Base-by-base conservation (phyloP, 106 monocot genomes). In the Dioscorea dumetorum region DNA sequence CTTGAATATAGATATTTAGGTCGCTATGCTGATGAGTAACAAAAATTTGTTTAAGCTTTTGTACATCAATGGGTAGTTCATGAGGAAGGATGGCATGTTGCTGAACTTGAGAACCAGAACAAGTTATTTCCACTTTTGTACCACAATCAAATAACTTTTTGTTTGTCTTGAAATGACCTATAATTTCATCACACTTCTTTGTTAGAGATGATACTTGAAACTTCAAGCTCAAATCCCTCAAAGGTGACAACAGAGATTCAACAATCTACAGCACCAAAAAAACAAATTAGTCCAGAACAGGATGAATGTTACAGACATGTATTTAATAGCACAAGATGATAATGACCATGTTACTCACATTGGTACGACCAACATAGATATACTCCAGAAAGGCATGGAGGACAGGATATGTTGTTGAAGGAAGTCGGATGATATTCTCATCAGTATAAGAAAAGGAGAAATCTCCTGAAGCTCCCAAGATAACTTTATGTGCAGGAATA, bases 351-450 rank as follows among this genome's bases (percentile, higher is more conserved):
- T 49, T 18, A 73, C 61, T 78, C 58, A 91, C 91, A 63, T 88
- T 64, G 10, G 91, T 91, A 50, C 57, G 67, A 12, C 95, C 88
- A 60, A 78, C 78, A 74, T 95, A 95, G 24, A 95, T 80, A 53
- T 80, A 95, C 72, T 95, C 84, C 52, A 95, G 73, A 73, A 91
- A 78, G 48, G 95, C 83, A 76, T 78, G 86, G 1, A 95, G 76
- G 63, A 84, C 78, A 64, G 66, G 56, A 79, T 95, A 91, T 33
- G 78, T 64, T 18, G 76, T 74, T 20, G 72, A 83, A 74, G 91
- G 86, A 72, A 95, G 85, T 15, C 67, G 49, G 54, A 95, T 76
- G 24, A 72, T 62, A 63, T 71, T 66, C 61, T 73, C 77, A 54
- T 65, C 70, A 35, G 67, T 58, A 28, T 68, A 78, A 57, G 23